A percentile compares a stretch with the other conserved stretches of the same genome.
Conservation (phyloP, 768 basidiomycete species). For the Hygrophoropsis aurantiaca region DNA sequence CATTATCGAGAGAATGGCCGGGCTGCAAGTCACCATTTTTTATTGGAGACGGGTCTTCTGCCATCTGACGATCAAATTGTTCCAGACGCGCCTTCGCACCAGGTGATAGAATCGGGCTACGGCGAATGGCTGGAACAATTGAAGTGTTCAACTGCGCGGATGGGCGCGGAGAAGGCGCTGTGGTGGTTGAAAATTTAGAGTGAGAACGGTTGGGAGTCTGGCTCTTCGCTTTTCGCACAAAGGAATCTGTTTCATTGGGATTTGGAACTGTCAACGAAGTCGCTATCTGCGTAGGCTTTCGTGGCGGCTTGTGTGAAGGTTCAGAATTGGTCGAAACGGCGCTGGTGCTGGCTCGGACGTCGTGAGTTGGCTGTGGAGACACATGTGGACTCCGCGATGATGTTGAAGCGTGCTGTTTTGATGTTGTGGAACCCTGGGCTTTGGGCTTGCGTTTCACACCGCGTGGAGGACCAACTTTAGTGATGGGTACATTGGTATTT, state of each 20-base stretch:
- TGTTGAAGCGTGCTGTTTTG: background rate
- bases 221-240: too few species aligned
- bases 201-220: too few species aligned
- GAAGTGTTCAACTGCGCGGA: too few species aligned
- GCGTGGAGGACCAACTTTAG: slow-evolving; percentile 27
- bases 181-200: too few species aligned
- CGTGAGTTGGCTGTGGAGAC: background rate
- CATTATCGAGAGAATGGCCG: too few species aligned
- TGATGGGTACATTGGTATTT: background rate
- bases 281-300: too few species aligned
- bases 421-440: background rate
- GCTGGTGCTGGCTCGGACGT: too few species aligned
- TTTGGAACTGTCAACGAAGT: too few species aligned
- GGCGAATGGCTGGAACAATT: background rate
- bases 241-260: too few species aligned
- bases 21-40: too few species aligned
- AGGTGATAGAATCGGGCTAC: slow-evolving; percentile 23
- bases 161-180: background rate
- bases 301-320: background rate
- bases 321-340: background rate
- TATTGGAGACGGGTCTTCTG: background rate
- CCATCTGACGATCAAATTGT: slow-evolving; percentile 27
- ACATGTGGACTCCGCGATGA: background rate
- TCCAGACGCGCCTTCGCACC: slow-evolving; percentile 25
- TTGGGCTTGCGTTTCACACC: slow-evolving; percentile 14